phyloP scores from a whole-genome alignment of 192 early-diverging fungal species.

The Gonapodya prolifera region DNA sequence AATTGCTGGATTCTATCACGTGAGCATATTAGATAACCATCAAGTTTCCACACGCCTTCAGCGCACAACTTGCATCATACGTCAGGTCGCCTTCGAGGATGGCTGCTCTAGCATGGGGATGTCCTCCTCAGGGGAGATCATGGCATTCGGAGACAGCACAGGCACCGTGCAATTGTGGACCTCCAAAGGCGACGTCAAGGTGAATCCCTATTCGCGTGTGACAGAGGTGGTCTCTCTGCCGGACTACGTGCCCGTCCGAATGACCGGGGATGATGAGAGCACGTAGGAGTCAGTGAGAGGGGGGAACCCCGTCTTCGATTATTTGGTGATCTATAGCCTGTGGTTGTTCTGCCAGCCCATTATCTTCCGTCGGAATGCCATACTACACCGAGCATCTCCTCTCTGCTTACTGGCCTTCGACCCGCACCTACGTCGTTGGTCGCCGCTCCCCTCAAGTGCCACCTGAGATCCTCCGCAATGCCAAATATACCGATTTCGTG shows the following conservation, averaged over 20 bases:
- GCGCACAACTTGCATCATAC: background rate
- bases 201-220: conserved; percentile 51
- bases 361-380: conserved; percentile 69
- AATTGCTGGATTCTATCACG: conserved; percentile 19
- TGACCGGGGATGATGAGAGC: conserved; percentile 32
- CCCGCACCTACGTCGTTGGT: conserved; percentile 57
- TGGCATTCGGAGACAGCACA: conserved; percentile 63
- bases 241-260: conserved; percentile 22
- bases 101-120: conserved; percentile 61
- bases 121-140: conserved; percentile 60
- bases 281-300: conserved; percentile 2
- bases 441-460: conserved; percentile 61
- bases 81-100: conserved; percentile 17
- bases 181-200: conserved; percentile 44
- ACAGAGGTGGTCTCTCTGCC: conserved; percentile 33
- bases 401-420: conserved; percentile 54
- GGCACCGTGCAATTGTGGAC: conserved; percentile 71
- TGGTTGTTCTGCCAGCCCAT: conserved; percentile 32
- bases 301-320: conserved; percentile 6
- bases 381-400: conserved; percentile 64
- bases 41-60: background rate
- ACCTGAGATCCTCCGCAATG: conserved; percentile 53
- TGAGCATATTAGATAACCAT: conserved; percentile 2
- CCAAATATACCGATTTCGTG: conserved; percentile 86
- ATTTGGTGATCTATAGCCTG: conserved; percentile 1